A percentile compares a stretch with the other conserved stretches of the same genome.
Conservation (phyloP, 768 basidiomycete genomes). For the Rhizopogon vulgaris region DNA sequence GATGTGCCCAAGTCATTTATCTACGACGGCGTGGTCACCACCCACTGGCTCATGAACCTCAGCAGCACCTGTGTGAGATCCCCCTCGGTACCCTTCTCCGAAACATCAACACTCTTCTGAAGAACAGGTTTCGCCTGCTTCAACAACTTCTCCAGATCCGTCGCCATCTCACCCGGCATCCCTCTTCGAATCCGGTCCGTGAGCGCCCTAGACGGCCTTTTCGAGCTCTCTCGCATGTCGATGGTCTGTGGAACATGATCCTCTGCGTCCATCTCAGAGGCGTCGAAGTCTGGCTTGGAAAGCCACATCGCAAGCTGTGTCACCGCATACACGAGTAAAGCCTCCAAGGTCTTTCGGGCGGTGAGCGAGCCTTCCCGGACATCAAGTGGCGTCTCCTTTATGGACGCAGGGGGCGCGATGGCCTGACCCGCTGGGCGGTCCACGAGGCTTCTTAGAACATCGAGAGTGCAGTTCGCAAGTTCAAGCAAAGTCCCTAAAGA, state of each 20-base stretch:
- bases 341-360: slow-evolving; percentile 60
- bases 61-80: slow-evolving; percentile 59
- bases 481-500: slow-evolving; percentile 87
- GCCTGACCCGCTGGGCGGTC: slow-evolving; percentile 55
- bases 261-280: slow-evolving; percentile 31
- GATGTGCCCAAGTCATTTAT: background rate
- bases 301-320: slow-evolving; percentile 80
- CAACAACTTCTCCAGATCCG: slow-evolving; percentile 62
- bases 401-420: slow-evolving; percentile 30
- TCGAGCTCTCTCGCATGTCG: slow-evolving; percentile 20
- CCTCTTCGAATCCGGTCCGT: slow-evolving; percentile 66
- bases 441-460: slow-evolving; percentile 63
- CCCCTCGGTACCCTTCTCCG: slow-evolving; percentile 34
- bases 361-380: slow-evolving; percentile 55
- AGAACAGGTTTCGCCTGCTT: slow-evolving; percentile 60
- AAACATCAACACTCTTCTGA: slow-evolving; percentile 46
- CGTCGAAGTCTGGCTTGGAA: slow-evolving; percentile 64
- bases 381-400: slow-evolving; percentile 29
- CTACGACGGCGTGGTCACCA: slow-evolving; percentile 31
- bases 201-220: slow-evolving; percentile 44
- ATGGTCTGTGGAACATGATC: slow-evolving; percentile 25
- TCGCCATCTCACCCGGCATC: slow-evolving; percentile 76
- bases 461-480: slow-evolving; percentile 70
- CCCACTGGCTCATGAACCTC: slow-evolving; percentile 60
- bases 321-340: slow-evolving; percentile 59